A percentile compares a stretch with the other conserved stretches of the same genome.
phyloP scores from a whole-genome alignment of 768 basidiomycete species.

The Candolleomyces eurysporus region DNA sequence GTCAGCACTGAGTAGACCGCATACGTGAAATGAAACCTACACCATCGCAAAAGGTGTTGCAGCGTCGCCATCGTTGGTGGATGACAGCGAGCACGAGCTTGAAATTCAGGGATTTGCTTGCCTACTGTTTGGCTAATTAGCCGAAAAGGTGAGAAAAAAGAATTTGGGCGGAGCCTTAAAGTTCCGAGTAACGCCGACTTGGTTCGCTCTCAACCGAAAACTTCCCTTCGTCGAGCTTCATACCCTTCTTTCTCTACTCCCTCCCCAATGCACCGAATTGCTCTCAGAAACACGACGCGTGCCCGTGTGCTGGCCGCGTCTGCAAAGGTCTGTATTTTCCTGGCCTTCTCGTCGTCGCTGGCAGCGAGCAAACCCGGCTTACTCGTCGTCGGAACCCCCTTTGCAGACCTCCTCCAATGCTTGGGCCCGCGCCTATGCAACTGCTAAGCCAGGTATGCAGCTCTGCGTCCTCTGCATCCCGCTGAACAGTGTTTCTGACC shows the following conservation, averaged over 20 bases:
- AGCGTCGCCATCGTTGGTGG: constrained; percentile 22
- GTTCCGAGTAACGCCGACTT: constrained; percentile 49
- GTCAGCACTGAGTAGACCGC: too few species aligned
- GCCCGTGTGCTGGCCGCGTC: constrained; percentile 68
- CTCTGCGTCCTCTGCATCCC: constrained; percentile 2
- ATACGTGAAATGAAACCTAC: constrained; percentile 20
- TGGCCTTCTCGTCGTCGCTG: constrained; percentile 1
- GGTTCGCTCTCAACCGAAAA: constrained; percentile 36
- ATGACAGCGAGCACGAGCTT: constrained; percentile 1
- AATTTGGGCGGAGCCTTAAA: constrained; percentile 41
- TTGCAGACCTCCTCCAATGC: constrained; percentile 46
- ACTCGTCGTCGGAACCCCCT: constrained; percentile 16
- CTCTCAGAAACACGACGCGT: constrained; percentile 81
- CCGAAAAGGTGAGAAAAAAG: constrained; percentile 20
- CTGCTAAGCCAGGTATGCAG: constrained; percentile 91
- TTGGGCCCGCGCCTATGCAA: constrained; percentile 86
- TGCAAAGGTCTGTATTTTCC: constrained; percentile 50
- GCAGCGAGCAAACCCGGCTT: constrained; percentile 15
- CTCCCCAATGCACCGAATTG: constrained; percentile 75
- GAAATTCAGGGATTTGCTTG: too few species aligned
- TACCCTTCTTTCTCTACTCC: constrained; percentile 42
- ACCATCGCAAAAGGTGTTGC: constrained; percentile 26
- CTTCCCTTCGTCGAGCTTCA: constrained; percentile 32
- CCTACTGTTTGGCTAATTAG: background rate
- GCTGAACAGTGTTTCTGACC: constrained; percentile 16